Evolutionary conservation across 23 red algal genomes (phyloP), one percentile per base, ranked within the genome.

Genomic region (Pyropia haitanensis): DNA sequence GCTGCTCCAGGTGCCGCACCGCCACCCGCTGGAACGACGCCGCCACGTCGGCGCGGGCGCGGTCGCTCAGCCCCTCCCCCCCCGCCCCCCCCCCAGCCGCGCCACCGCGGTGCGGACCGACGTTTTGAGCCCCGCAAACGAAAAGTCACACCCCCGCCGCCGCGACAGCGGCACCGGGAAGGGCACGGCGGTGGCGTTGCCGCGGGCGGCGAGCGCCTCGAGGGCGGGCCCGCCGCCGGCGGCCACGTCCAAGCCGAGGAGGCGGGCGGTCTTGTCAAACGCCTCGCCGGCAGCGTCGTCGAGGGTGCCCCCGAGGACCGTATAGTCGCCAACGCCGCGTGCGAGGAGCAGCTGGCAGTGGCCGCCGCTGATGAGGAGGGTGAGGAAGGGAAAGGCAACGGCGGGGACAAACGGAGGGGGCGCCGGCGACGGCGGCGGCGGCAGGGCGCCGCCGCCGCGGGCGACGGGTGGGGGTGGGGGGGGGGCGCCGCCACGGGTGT

Each of bases 251-350:
- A 98, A 66, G 5, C 86, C 85, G 17, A 98, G 64, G 6, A 98
- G 60, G 18, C 94, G 39, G 2, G 94, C 94, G 24, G 79, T 87
- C 75, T 98, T 98, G 46, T 98, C 94, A 57, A 66, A 98, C 8
- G 94, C 94, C 66, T 98, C 94, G 20, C 94, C 94, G 1, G 91
- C 28, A 0, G 94, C 77, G 49, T 98, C 94, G 75, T 98, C 94
- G 50, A 98, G 67, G 46, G 94, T 98, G 4, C 94, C 85, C 26
- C 94, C 94, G n/a, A 91, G 67, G 46, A 98, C 80, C 21, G 76
- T 65, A 50, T 88, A 98, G 18, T 87, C 22, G 12, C 82, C 94
- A 39, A 88, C 71, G 46, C 68, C 80, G 17, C 74, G 64, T 18
- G 70, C 81, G 44, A 90, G 63, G 3, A 98, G 70, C 57, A 98